Evolutionary conservation across 768 basidiomycete species (phyloP), one percentile per base, ranked within the genome.

Genomic region (Suillus hirtellus): DNA sequence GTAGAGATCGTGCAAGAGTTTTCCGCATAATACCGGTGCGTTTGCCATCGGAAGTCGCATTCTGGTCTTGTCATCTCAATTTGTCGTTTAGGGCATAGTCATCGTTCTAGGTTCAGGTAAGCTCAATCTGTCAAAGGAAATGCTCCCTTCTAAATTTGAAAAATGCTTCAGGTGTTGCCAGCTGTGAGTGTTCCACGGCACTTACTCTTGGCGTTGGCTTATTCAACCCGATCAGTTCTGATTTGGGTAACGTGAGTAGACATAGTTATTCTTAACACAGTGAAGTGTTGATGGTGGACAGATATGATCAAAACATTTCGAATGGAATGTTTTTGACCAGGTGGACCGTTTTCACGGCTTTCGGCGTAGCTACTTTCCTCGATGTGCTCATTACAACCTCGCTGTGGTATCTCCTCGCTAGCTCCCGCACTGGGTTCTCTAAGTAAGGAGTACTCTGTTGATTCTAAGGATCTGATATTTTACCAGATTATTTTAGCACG

Each of bases 361-460:
- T 61, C 10, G 24, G 52, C 12, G 14, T 15, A n/a, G 52, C 37
- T 14, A 7, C n/a, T 14, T 59, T 24, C 10, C 6, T 37, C 6
- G 60, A 61, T 31, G 11, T 61, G 8, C 7, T 56, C 8, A 11
- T 61, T 14, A 24, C 60, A 42, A 10, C 4, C 1, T 61, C 60
- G 17, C 24, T 61, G 34, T 61, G 54, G 11, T 61, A 61, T 56
- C 34, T 61, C 38, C 55, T 61, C 11, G 38, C 60, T 27, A 38
- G 15, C 12, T 56, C 54, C 19, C 55, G 37, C 17, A 61, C 60
- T 61, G 60, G 60, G 14, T 59, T 31, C 7, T 8, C 10, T 1
- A 3, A 35, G 60, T 61, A n/a, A 40, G 50, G 12, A 4, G 17
- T n/a, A 37, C 2, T 59, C 2, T 11, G 3, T 58, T 27, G 8